Evolutionary conservation across 352 stramenopile species (phyloP), one percentile per base, ranked within the genome.

Genomic region (Thraustochytrium striatum): DNA sequence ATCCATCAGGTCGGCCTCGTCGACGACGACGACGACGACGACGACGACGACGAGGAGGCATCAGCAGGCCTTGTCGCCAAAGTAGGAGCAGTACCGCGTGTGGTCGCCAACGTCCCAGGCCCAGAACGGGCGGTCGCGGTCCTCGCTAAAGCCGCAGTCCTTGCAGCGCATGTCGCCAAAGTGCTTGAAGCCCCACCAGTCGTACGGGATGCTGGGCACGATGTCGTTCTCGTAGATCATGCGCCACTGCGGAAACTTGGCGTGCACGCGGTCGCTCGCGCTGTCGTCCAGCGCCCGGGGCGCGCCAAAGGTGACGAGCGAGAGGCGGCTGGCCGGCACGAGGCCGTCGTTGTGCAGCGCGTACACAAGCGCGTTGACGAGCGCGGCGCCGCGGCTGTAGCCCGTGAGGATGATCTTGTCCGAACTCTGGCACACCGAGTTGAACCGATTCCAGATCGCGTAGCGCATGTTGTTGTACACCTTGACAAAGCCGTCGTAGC

Each of bases 221-320:
- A 38, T 16, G 13, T 75, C 65, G 21, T 58, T 38, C 32, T 50
- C 65, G 36, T 75, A 61, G 25, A 75, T 75, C 30, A 75, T 19
- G 8, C 65, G 65, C 1, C 30, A 68, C 32, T 75, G 65, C n/a
- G 7, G 58, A 32, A 75, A 75, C 41, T 75, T 72, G 39, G 16
- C 16, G 13, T 75, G 65, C 13, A 75, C 65, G 0, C 21, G 13
- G 36, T 75, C 65, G 50, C 65, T 75, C 5, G 52, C n/a, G 16
- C 16, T 32, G 36, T 7, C 21, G 16, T 75, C 65, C n/a, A 75
- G 65, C 35, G 41, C 35, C 1, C 65, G 44, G 8, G 65, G 65
- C 30, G 32, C 50, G 44, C 65, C 65, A 43, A 75, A 75, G 13
- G 65, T 75, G 2, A 75, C 30, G 50, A 75, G 65, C 1, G 44